Evolutionary conservation across 1,284 basidiomycete genomes (phyloP), one percentile per base, ranked within the genome.

Genomic region (Pseudozyma hubeiensis): DNA sequence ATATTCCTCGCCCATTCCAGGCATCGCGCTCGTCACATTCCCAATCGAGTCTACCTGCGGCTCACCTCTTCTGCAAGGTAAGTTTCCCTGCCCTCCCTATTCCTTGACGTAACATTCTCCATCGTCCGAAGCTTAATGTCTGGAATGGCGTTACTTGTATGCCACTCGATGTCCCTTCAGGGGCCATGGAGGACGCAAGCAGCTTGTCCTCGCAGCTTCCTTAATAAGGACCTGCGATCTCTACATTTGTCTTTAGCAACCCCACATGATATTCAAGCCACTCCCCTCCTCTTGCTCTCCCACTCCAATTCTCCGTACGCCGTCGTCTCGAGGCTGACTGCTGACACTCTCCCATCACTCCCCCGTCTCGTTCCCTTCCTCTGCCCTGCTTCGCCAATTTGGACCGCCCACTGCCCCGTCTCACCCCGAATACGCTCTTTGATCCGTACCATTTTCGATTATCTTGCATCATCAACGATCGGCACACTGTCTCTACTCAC

Each of bases 1-100:
- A 63, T 60, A 64, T 69, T 59, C 60, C 66, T 49, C 44, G 39
- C 53, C 61, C 66, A 69, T 69, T 64, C 60, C 60, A 60, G 39
- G 8, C 31, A 58, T 43, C 51, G 56, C 57, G 61, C 61, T 53
- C 56, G 44, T 58, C 47, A 68, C 66, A 68, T 68, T 68, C 66
- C 66, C 66, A 47, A 17, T 19, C 48, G 40, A 43, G 29, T 46
- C 49, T 59, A 55, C 55, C 66, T 58, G 60, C 60, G 52, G 60
- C 48, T 44, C 19, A 37, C 52, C 31, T 11, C 16, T 37, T 41
- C 53, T 53, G 52, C 66, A 52, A 63, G 56, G 65, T 68, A 68
- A 62, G 60, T 62, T 48, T 53, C 35, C 44, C 30, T 39, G 13
- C 33, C 31, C 53, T 52, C 14, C n/a, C 39, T 8, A 5, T 33